Base-by-base conservation (phyloP, 2,329 filamentous ascomycete genomes). In the Amphichorda felina region DNA sequence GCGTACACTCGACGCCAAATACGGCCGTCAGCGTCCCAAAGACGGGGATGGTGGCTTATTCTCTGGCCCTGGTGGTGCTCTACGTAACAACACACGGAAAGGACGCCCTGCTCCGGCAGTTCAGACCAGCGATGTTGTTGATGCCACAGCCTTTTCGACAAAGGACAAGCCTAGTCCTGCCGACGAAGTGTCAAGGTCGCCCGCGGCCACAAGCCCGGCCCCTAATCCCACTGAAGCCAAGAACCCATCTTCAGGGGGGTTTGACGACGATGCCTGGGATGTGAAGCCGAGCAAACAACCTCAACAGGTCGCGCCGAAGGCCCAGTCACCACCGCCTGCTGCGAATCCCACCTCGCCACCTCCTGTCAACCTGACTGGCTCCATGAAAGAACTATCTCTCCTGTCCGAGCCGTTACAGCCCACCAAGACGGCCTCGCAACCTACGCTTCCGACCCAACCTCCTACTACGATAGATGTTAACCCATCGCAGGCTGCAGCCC, bases 251-350 rank as follows among this genome's bases (percentile, higher is more conserved):
- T 25, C 25, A 14, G 36, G 37, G 13, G 85, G 85, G 3, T 96
- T 96, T 50, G 91, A 98, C 35, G 91, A 96, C 50, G 86, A 96
- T 63, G 91, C 91, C 8, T 98, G 91, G 91, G 85, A 93, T 49
- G 81, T 94, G 34, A 95, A 95, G 61, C 84, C 86, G 14, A 73
- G 81, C 11, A 81, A 77, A 51, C 72, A 78, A 43, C 57, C 34
- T 38, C 55, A 44, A 44, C 61, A 45, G 41, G 58, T 30, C 11
- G 31, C 32, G 10, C 15, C 32, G 21, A 39, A 39, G 11, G 18
- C 38, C 11, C 38, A 19, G 19, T 39, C 38, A 8, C 36, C 43
- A 17, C 36, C 32, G 7, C 39, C 35, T 17, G 28, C 32, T 35
- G 24, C 36, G 8, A 39, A 36, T 19, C 18, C 37, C 32, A n/a